Conservation (phyloP, 768 basidiomycete genomes). For the Rhizopogon vesiculosus region DNA sequence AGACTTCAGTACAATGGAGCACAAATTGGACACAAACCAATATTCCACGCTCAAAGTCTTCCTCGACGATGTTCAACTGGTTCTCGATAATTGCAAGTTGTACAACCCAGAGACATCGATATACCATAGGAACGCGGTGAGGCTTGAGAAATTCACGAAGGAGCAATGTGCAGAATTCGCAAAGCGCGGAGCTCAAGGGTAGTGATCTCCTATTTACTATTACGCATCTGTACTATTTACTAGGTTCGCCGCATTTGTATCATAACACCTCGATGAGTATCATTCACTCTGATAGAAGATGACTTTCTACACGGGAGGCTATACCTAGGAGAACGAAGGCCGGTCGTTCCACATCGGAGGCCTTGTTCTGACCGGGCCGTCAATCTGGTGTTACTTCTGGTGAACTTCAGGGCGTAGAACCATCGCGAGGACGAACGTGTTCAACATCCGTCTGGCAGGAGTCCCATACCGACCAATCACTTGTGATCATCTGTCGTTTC, state of each 20-base stretch:
- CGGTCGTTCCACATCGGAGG: no score
- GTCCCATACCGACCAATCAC: no score
- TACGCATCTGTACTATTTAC: not conserved
- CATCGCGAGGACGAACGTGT: no score
- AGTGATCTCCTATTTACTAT: constrained; percentile 2
- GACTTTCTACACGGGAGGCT: no score
- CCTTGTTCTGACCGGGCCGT: no score
- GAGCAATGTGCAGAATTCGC: constrained; percentile 36
- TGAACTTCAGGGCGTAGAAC: no score
- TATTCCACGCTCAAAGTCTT: constrained; percentile 76
- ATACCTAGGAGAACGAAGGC: no score
- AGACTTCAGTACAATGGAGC: constrained; percentile 87
- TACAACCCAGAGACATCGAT: constrained; percentile 83
- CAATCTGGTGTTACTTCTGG: no score
- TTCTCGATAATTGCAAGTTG: constrained; percentile 83
- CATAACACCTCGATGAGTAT: not conserved
- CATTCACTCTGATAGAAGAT: no score
- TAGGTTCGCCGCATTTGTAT: not conserved
- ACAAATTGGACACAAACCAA: constrained; percentile 85
- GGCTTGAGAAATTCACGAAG: constrained; percentile 74
- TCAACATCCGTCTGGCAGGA: not conserved
- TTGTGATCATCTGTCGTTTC: no score
- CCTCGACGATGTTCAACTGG: constrained; percentile 71
- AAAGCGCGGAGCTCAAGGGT: constrained; percentile 8
- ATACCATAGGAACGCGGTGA: constrained; percentile 82